These are phyloP conservation scores for Tillandsia fasciculata DNA, from an alignment of 176 grass and related monocot genomes.

Conservation along the genomic window DNA sequence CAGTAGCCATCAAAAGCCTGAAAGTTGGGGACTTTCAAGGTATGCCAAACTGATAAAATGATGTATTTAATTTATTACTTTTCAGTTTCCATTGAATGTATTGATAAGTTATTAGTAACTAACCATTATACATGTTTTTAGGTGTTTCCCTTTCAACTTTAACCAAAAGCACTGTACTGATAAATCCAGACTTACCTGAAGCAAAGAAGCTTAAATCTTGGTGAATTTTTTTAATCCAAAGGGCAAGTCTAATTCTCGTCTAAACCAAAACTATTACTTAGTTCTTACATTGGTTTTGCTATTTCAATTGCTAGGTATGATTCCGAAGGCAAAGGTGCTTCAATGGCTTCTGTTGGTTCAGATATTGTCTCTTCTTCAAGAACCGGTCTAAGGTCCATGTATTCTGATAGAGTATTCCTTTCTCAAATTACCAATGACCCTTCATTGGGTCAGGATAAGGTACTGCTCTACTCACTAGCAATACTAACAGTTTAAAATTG, in stretches of 20 bases:
- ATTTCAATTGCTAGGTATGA: constrained; percentile 57
- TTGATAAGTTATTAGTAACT: not conserved
- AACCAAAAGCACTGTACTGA: constrained; percentile 50
- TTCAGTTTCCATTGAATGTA: not conserved
- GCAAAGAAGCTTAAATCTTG: constrained; percentile 50
- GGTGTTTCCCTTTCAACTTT: constrained; percentile 83
- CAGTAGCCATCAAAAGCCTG: constrained; percentile 66
- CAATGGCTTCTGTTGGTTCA: constrained; percentile 64
- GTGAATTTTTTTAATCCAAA: constrained; percentile 21
- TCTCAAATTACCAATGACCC: constrained; percentile 68
- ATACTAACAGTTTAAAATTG: not conserved
- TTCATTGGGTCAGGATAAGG: constrained; percentile 81
- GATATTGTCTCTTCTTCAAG: constrained; percentile 38
- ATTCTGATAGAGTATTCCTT: constrained; percentile 81
- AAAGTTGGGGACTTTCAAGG: constrained; percentile 93
- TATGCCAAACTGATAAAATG: constrained; percentile 2
- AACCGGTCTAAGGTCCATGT: constrained; percentile 57
- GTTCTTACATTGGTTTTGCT: constrained; percentile 3
- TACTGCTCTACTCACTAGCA: constrained; percentile 7
- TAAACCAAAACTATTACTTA: not conserved
- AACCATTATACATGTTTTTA: constrained; percentile 10
- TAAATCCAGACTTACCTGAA: constrained; percentile 71
- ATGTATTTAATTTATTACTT: not conserved
- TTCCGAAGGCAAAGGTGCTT: constrained; percentile 59
- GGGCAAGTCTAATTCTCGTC: not conserved